Percentiles rank a stretch among this genome's conserved stretches.
phyloP scores from a whole-genome alignment of 805 yeast genomes.

The Cyberlindnera maclurae region DNA sequence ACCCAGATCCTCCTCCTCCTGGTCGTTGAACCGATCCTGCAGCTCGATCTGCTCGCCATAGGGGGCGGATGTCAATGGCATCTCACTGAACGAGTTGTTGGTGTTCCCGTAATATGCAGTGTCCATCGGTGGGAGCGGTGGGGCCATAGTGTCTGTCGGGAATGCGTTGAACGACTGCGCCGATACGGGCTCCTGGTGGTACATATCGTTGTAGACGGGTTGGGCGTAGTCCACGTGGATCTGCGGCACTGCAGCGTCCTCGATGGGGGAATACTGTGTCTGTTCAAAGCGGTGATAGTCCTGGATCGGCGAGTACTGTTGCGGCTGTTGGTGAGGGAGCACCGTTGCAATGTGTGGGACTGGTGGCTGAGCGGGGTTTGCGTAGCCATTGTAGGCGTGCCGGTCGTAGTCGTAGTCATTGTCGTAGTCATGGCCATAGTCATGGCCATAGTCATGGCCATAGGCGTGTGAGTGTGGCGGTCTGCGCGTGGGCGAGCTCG shows the following conservation, averaged over 20 bases:
- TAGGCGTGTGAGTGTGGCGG: conserved; percentile 1
- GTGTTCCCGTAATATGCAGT: conserved; percentile 5
- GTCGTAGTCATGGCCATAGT: background rate
- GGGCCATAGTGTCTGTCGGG: conserved; percentile 12
- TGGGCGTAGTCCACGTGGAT: too few species aligned
- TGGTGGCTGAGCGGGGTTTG: conserved; percentile 1
- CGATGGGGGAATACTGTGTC: background rate
- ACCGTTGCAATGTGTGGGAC: too few species aligned
- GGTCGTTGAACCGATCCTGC: conserved; percentile 9
- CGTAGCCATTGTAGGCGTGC: background rate
- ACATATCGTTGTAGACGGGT: conserved; percentile 9
- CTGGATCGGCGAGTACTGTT: conserved; percentile 22
- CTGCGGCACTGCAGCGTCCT: too few species aligned
- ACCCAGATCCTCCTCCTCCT: conserved; percentile 34
- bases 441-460: background rate
- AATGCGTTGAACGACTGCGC: conserved; percentile 16
- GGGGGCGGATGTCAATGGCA: conserved; percentile 5
- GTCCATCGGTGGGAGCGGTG: conserved; percentile 8
- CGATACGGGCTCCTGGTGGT: conserved; percentile 9
- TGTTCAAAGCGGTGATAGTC: conserved; percentile 8
- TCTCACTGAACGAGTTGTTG: conserved; percentile 5
- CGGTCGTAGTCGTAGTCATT: conserved; percentile 3
- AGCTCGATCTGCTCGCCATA: conserved; percentile 4
- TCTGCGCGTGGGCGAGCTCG: conserved; percentile 12
- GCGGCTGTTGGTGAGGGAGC: conserved; percentile 5